Percentiles rank a stretch among this genome's conserved stretches.
phyloP scores from a whole-genome alignment of 768 basidiomycete genomes.

The Leccinum pellstonianum region DNA sequence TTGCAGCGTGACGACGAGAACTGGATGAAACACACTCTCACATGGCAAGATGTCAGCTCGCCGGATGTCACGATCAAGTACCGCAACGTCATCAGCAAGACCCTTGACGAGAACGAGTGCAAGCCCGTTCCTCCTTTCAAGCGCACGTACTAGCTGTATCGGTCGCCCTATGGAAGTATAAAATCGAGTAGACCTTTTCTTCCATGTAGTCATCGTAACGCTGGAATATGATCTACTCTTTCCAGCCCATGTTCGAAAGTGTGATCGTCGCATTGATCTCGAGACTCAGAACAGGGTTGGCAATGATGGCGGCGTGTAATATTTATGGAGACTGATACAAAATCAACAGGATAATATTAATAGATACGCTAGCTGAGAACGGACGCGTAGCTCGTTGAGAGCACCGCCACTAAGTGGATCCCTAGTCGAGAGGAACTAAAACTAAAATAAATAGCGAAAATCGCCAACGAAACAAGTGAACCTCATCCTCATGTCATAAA shows the following conservation, averaged over 20 bases:
- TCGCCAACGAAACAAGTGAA: neutral
- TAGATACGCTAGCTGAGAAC: neutral
- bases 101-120: conserved; percentile 96
- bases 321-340: no score
- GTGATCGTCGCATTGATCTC: neutral
- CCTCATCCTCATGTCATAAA: neutral
- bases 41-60: conserved; percentile 75
- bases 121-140: conserved; percentile 97
- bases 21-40: conserved; percentile 96
- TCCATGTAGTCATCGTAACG: conserved; percentile 6
- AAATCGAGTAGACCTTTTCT: conserved; percentile 9
- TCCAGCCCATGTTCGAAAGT: neutral
- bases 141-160: conserved; percentile 70
- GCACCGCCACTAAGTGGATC: neutral
- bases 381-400: neutral
- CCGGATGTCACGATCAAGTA: conserved; percentile 90
- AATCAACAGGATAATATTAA: neutral
- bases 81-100: conserved; percentile 78
- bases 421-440: neutral
- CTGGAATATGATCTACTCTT: conserved; percentile 15
- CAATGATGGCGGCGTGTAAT: neutral
- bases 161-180: neutral
- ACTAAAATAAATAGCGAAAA: neutral
- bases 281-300: neutral
- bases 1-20: conserved; percentile 82